Base-by-base conservation (phyloP, 345 rosid species). In the Passiflora organensis region DNA sequence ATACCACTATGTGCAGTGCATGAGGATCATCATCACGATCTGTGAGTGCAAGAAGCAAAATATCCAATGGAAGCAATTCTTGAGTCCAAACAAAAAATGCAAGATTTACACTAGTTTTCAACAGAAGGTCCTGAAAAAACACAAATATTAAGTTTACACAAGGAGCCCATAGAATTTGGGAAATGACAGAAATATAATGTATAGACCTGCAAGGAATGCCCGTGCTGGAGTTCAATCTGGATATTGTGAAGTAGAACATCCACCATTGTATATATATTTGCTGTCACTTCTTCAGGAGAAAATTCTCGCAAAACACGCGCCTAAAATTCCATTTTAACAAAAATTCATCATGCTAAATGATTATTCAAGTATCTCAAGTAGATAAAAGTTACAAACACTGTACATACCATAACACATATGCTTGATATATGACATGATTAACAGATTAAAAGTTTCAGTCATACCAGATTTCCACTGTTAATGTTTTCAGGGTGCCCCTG, bases 21-120 rank as follows among this genome's bases (percentile, higher is more conserved):
- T 86, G 91, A 10, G 89, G 89, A 73, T 93, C 95, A 78, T 93
- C 97, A 53, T 93, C 96, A 18, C 97, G 94, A 64, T 93, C 99
- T 28, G 74, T 85, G 52, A 93, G 96, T 2, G 99, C 89, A 52
- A 93, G 74, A 60, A 93, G 89, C 76, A 93, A 82, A 46, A 89
- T 85, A 73, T 93, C 99, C 70, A 89, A 72, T 54, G 99, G 99
- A 63, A 93, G 90, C 69, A 93, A 73, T 70, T 93, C 99, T 32
- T 84, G 93, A 34, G 85, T 86, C 94, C 91, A 93, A 58, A 88
- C 77, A 55, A 89, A 83, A 72, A 80, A 83, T 36, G 83, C 74
- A 71, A 93, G 85, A 76, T 86, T 93, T 51, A 87, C 66, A 49
- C 81, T 80, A 24, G 84, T 72, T 78, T 89, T 93, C 62, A 73